These are phyloP conservation scores for Gymnopilus junonius DNA, from an alignment of 768 basidiomycete species.

Conservation along the genomic window DNA sequence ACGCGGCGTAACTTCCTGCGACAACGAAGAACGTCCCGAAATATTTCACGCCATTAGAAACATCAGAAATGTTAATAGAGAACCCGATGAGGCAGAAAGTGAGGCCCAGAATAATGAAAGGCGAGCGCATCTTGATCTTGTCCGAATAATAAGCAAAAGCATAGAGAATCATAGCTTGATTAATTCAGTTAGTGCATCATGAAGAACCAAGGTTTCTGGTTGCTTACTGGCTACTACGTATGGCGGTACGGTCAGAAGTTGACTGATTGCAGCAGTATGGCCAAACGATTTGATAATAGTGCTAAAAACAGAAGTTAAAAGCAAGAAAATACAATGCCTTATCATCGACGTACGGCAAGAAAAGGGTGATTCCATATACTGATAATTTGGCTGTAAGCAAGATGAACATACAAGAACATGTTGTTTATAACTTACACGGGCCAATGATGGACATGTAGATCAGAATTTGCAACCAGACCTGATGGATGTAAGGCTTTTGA, in stretches of 20 bases:
- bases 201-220: background rate
- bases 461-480: slow-evolving; percentile 59
- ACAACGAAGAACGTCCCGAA: slow-evolving; percentile 76
- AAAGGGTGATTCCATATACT: slow-evolving; percentile 72
- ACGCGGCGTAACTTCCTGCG: slow-evolving; percentile 60
- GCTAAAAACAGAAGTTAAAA: slow-evolving; percentile 31
- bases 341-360: slow-evolving; percentile 61
- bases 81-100: slow-evolving; percentile 60
- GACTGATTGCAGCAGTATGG: slow-evolving; percentile 55
- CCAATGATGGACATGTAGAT: slow-evolving; percentile 61
- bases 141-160: slow-evolving; percentile 64
- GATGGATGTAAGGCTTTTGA: background rate
- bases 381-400: background rate
- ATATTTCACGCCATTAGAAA: slow-evolving; percentile 60
- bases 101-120: slow-evolving; percentile 59
- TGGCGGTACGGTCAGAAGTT: slow-evolving; percentile 71
- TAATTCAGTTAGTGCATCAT: background rate
- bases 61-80: slow-evolving; percentile 63
- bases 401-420: background rate
- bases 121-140: slow-evolving; percentile 53
- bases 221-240: slow-evolving; percentile 66
- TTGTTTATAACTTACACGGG: slow-evolving; percentile 51
- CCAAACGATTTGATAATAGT: slow-evolving; percentile 70
- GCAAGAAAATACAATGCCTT: background rate
- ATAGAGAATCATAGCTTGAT: slow-evolving; percentile 55